phyloP scores from a whole-genome alignment of 345 rosid species.

The Carallia pectinifolia region DNA sequence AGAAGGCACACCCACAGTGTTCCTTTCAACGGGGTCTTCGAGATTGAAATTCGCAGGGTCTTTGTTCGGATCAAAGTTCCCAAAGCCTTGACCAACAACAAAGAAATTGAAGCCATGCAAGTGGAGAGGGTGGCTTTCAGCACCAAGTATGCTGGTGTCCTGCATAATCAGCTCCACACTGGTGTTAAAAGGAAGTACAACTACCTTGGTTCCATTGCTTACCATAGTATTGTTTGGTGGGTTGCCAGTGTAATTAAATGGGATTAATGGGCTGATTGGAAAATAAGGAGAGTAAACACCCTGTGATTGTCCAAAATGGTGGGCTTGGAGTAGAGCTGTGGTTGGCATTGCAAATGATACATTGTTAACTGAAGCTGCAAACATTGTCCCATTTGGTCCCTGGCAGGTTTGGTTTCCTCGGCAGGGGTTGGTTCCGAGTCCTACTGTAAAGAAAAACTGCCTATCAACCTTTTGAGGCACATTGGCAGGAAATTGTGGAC shows the following conservation, averaged over 20 bases:
- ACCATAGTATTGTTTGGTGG: constrained; percentile 22
- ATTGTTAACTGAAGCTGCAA: constrained; percentile 15
- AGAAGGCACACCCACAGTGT: constrained; percentile 17
- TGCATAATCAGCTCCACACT: constrained; percentile 19
- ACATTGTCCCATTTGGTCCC: constrained; percentile 19
- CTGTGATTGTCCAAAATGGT: constrained; percentile 4
- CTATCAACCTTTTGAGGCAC: constrained; percentile 13
- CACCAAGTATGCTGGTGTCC: constrained; percentile 14
- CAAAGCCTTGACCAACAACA: constrained; percentile 20
- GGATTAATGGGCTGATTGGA: background rate
- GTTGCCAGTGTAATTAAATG: constrained; percentile 16
- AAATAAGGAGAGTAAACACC: constrained; percentile 12
- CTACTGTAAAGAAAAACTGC: constrained; percentile 13
- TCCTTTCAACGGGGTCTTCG: constrained; percentile 16
- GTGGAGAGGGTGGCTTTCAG: constrained; percentile 18
- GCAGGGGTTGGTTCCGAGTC: constrained; percentile 16
- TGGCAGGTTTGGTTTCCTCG: constrained; percentile 5
- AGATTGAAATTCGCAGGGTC: constrained; percentile 15
- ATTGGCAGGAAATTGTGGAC: constrained; percentile 13
- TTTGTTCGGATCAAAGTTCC: constrained; percentile 12
- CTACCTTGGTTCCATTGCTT: constrained; percentile 7
- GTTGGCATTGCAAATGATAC: constrained; percentile 17
- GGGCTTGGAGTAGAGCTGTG: constrained; percentile 13
- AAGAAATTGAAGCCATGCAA: constrained; percentile 20
- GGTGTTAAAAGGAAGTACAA: constrained; percentile 17